These are phyloP conservation scores for Agastache rugosa DNA, from an alignment of 257 asterid genomes.

Conservation along the genomic window DNA sequence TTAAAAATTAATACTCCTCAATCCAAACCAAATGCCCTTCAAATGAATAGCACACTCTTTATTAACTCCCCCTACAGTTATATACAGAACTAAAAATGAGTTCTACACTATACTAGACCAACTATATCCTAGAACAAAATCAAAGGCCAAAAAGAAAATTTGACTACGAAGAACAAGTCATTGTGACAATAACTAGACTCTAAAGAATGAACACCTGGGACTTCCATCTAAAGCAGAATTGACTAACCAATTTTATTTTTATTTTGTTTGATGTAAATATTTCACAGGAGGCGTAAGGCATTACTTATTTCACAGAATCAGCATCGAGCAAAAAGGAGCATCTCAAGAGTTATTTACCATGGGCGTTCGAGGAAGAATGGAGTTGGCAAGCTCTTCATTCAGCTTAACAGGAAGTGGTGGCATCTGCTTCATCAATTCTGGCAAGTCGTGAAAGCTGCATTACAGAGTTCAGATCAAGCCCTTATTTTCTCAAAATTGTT, in stretches of 20 bases:
- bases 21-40: constrained; percentile 17
- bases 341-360: constrained; percentile 50
- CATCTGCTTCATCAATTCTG: constrained; percentile 80
- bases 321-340: constrained; percentile 25
- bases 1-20: neutral
- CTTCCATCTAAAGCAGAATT: constrained; percentile 37
- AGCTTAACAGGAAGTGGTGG: constrained; percentile 83
- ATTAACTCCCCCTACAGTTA: constrained; percentile 26
- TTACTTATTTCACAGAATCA: constrained; percentile 28
- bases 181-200: constrained; percentile 19
- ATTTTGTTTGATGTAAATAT: constrained; percentile 42
- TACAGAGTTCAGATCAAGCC: constrained; percentile 32
- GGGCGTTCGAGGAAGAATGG: constrained; percentile 54
- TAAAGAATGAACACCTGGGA: constrained; percentile 24
- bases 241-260: neutral
- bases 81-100: constrained; percentile 35
- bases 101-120: constrained; percentile 31
- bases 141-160: constrained; percentile 14
- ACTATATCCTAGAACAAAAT: constrained; percentile 29
- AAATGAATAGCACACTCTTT: constrained; percentile 14
- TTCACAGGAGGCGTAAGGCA: neutral
- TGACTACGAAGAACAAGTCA: neutral
- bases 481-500: neutral
- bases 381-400: constrained; percentile 69
- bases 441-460: constrained; percentile 66